phyloP scores from a whole-genome alignment of 1,284 basidiomycete species.

The Malassezia sympodialis region DNA sequence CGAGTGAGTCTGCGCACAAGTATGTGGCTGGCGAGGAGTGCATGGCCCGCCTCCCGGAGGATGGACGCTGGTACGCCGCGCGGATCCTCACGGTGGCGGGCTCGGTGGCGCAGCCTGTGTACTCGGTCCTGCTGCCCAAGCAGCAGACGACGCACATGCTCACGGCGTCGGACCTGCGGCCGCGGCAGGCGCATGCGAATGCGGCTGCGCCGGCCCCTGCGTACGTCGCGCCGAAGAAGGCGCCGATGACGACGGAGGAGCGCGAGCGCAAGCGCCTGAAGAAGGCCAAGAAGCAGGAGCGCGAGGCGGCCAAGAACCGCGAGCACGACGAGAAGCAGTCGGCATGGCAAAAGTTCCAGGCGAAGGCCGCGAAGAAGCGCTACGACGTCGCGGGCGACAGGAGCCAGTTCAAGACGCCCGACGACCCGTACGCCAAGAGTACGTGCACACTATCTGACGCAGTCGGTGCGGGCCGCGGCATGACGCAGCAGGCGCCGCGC shows the following conservation, averaged over 20 bases:
- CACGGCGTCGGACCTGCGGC: conserved; percentile 62
- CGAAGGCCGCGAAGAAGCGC: conserved; percentile 62
- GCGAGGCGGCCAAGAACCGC: conserved; percentile 72
- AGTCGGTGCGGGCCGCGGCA: conserved; percentile 9
- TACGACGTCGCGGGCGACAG: conserved; percentile 44
- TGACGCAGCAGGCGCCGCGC: conserved; percentile 8
- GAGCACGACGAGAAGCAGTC: conserved; percentile 79
- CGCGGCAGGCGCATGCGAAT: neutral
- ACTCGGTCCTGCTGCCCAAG: conserved; percentile 85
- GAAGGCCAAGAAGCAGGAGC: conserved; percentile 89
- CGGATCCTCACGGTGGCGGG: conserved; percentile 61
- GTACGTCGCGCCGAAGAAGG: conserved; percentile 19
- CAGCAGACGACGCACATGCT: conserved; percentile 91
- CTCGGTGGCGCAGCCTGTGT: conserved; percentile 70
- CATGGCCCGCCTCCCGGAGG: conserved; percentile 54
- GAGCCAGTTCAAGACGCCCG: conserved; percentile 91
- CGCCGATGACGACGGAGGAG: conserved; percentile 51
- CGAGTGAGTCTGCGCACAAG: neutral
- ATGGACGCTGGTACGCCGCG: conserved; percentile 34
- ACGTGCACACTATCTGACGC: conserved; percentile 27
- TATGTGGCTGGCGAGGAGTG: conserved; percentile 73
- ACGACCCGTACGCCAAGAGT: conserved; percentile 81
- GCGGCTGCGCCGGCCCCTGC: neutral
- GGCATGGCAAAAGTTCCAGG: conserved; percentile 95
- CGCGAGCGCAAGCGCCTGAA: conserved; percentile 86